These are phyloP conservation scores for Acidiella bohemica DNA, from an alignment of 495 filamentous ascomycete genomes.

Conservation along the genomic window DNA sequence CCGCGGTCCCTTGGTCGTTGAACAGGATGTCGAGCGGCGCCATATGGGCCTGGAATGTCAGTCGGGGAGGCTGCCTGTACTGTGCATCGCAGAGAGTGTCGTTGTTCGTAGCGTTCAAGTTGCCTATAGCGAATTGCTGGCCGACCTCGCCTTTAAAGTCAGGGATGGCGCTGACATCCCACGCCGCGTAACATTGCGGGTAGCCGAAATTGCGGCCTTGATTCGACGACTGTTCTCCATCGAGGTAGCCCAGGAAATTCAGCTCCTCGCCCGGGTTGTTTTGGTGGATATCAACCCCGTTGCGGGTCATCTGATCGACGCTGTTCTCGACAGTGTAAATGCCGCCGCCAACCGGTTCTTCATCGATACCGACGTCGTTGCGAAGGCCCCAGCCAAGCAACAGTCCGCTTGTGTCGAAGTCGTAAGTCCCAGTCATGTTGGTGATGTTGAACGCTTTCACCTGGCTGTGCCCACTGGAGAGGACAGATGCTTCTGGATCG, in stretches of 20 bases:
- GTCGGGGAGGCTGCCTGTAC: constrained; percentile 18
- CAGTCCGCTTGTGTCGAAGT: constrained; percentile 37
- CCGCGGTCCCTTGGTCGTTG: constrained; percentile 25
- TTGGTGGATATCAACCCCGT: constrained; percentile 46
- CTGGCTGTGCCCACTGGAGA: constrained; percentile 44
- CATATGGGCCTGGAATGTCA: constrained; percentile 30
- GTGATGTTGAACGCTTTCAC: constrained; percentile 51
- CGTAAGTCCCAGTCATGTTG: constrained; percentile 29
- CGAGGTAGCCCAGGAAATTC: constrained; percentile 54
- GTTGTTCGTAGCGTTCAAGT: constrained; percentile 25
- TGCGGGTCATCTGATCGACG: constrained; percentile 46
- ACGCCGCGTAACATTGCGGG: constrained; percentile 52
- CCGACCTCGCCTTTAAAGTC: constrained; percentile 32
- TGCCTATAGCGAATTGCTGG: constrained; percentile 36
- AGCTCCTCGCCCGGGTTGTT: constrained; percentile 65
- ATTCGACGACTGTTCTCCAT: constrained; percentile 28
- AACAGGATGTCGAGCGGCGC: constrained; percentile 31
- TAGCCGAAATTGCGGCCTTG: constrained; percentile 52
- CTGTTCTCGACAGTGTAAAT: constrained; percentile 64
- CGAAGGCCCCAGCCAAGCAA: constrained; percentile 58
- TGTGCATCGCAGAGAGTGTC: constrained; percentile 22
- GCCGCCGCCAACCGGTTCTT: constrained; percentile 39
- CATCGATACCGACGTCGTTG: constrained; percentile 55
- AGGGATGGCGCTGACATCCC: constrained; percentile 40
- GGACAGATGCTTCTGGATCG: constrained; percentile 35